Conservation (phyloP, 441 rosid species). For the Eruca vesicaria region DNA sequence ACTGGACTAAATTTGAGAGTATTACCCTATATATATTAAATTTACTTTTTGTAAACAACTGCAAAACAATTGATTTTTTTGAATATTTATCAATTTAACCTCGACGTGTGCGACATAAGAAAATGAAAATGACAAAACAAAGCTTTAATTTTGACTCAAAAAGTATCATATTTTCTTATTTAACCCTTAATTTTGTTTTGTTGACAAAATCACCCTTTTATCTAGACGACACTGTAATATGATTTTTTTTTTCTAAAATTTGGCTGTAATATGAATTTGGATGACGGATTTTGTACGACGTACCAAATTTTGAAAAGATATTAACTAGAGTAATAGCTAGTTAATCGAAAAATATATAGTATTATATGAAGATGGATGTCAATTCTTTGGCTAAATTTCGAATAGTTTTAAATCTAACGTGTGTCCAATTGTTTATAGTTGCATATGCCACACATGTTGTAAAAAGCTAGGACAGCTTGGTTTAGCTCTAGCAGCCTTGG, state of each 20-base stretch:
- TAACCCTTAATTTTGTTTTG: background rate
- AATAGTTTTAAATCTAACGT: no score
- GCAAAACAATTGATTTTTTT: background rate
- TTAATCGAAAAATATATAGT: no score
- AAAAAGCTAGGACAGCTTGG: no score
- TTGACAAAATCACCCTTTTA: background rate
- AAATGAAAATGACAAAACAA: background rate
- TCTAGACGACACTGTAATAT: background rate
- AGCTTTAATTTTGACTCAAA: background rate
- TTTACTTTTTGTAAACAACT: background rate
- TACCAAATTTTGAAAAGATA: background rate
- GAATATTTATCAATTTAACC: background rate
- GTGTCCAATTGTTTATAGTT: background rate
- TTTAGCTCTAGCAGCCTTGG: no score
- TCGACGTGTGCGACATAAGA: background rate
- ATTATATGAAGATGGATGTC: background rate
- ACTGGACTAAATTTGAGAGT: constrained; percentile 10
- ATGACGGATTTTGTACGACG: background rate
- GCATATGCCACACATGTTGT: background rate
- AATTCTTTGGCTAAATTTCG: background rate
- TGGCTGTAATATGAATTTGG: background rate
- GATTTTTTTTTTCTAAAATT: no score
- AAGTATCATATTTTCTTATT: background rate
- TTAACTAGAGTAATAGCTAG: background rate
- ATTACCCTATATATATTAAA: background rate